Percentiles rank a stretch among this genome's conserved stretches.
These are phyloP conservation scores for Emericellopsis terricola DNA, from an alignment of 495 filamentous ascomycete genomes.

Conservation along the genomic window DNA sequence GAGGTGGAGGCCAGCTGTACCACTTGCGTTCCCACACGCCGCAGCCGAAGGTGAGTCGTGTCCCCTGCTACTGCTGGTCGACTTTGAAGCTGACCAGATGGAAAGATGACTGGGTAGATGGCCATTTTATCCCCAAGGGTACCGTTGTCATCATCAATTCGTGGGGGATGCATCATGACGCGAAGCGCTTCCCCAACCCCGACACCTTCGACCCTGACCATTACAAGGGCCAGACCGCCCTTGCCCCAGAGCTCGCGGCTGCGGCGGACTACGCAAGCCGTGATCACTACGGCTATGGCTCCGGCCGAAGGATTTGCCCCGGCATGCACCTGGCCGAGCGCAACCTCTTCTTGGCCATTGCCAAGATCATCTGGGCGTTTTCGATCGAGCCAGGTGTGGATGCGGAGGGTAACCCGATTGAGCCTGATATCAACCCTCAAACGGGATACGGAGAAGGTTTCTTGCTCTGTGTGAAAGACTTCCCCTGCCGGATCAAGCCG, in stretches of 20 bases:
- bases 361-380: slow-evolving; percentile 35
- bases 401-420: slow-evolving; percentile 8
- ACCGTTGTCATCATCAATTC: slow-evolving; percentile 24
- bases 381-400: slow-evolving; percentile 15
- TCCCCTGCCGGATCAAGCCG: slow-evolving; percentile 12
- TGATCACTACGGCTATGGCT: slow-evolving; percentile 34
- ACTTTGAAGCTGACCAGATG: slow-evolving; percentile 2
- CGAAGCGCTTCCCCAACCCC: slow-evolving; percentile 17
- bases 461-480: slow-evolving; percentile 19
- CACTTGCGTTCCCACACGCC: slow-evolving; percentile 16
- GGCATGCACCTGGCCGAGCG: slow-evolving; percentile 37
- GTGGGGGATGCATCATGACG: slow-evolving; percentile 18
- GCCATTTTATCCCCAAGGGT: slow-evolving; percentile 23
- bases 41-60: slow-evolving; percentile 3
- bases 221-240: slow-evolving; percentile 16
- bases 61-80: not conserved
- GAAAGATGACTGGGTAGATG: slow-evolving; percentile 23
- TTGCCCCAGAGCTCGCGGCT: slow-evolving; percentile 12
- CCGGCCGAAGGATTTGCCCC: slow-evolving; percentile 36
- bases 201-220: slow-evolving; percentile 26
- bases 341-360: slow-evolving; percentile 26
- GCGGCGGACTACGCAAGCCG: slow-evolving; percentile 13
- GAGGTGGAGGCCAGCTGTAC: slow-evolving; percentile 18
- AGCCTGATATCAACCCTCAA: slow-evolving; percentile 8
- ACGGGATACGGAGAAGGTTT: slow-evolving; percentile 23